A percentile compares a stretch with the other conserved stretches of the same genome.
These are phyloP conservation scores for Candida silvatica DNA, from an alignment of 805 yeast species.

Conservation along the genomic window DNA sequence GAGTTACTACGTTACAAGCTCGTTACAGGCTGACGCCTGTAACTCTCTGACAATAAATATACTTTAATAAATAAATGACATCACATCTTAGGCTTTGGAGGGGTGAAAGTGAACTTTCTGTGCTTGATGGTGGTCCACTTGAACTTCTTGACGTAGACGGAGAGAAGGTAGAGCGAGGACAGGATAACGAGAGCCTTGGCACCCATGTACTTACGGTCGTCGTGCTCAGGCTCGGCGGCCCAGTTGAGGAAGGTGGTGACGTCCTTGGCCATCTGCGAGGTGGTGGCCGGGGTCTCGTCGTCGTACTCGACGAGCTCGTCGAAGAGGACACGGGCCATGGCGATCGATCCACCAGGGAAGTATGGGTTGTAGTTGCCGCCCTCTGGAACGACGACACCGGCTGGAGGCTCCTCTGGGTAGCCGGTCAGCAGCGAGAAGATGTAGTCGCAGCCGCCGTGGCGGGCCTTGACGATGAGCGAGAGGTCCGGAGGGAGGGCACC, in stretches of 20 bases:
- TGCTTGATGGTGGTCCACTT: conserved; percentile 96
- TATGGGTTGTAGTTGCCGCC: conserved; percentile 98
- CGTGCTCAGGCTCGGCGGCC: conserved; percentile 98
- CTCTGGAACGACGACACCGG: conserved; percentile 87
- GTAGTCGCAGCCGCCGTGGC: conserved; percentile 97
- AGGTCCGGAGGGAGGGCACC: conserved; percentile 99
- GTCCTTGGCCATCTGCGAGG: conserved; percentile 99
- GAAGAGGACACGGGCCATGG: conserved; percentile 97
- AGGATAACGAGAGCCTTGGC: conserved; percentile 80
- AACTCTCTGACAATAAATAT: no score
- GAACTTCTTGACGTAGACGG: conserved; percentile 93
- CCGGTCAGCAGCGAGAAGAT: conserved; percentile 93
- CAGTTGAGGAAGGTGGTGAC: conserved; percentile 93
- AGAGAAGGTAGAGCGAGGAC: conserved; percentile 69
- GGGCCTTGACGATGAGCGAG: conserved; percentile 94
- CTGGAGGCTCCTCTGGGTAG: conserved; percentile 98
- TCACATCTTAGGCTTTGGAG: conserved; percentile 48
- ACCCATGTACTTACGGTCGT: conserved; percentile 95
- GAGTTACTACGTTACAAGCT: no score
- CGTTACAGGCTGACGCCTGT: no score
- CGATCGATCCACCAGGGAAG: conserved; percentile 99
- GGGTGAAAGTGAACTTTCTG: conserved; percentile 88
- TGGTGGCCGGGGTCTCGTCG: conserved; percentile 97
- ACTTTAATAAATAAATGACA: conserved; percentile 4
- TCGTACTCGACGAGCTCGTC: conserved; percentile 97